A percentile compares a stretch with the other conserved stretches of the same genome.
Conservation (phyloP, 257 asterid species). For the Lycium ferocissimum region DNA sequence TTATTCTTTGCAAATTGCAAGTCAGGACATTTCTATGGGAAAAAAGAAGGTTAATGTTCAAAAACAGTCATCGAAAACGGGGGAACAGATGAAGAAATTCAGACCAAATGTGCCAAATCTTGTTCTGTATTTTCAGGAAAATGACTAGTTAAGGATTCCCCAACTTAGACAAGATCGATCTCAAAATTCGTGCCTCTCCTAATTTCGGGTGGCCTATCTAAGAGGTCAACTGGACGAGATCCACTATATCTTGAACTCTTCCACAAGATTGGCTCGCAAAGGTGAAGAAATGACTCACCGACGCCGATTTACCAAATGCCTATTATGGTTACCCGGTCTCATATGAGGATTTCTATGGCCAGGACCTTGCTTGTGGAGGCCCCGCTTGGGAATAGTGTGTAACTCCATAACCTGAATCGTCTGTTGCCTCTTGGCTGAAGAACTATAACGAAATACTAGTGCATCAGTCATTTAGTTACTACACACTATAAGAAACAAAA, state of each 20-base stretch:
- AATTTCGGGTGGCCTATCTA: neutral
- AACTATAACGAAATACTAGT: neutral
- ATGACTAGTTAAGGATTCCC: neutral
- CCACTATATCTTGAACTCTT: neutral
- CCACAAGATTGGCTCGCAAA: neutral
- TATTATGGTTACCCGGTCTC: conserved; percentile 60
- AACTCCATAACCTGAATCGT: conserved; percentile 74
- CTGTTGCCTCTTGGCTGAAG: conserved; percentile 76
- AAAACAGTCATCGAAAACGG: neutral
- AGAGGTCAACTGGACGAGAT: neutral
- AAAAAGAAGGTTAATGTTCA: neutral
- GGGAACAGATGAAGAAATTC: neutral
- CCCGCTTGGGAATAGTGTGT: conserved; percentile 71
- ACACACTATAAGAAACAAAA: too few species aligned
- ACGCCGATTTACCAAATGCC: conserved; percentile 61
- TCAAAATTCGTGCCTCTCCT: neutral
- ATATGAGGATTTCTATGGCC: conserved; percentile 55
- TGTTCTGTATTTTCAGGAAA: neutral
- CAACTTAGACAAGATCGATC: neutral
- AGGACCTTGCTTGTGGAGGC: conserved; percentile 56
- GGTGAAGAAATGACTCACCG: conserved; percentile 40
- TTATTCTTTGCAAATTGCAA: neutral
- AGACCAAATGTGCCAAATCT: neutral
- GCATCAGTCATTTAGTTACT: neutral
- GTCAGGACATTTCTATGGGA: neutral